A percentile compares a stretch with the other conserved stretches of the same genome.
These are phyloP conservation scores for Staphylotrichum longicolle DNA, from an alignment of 495 filamentous ascomycete species.

Conservation along the genomic window DNA sequence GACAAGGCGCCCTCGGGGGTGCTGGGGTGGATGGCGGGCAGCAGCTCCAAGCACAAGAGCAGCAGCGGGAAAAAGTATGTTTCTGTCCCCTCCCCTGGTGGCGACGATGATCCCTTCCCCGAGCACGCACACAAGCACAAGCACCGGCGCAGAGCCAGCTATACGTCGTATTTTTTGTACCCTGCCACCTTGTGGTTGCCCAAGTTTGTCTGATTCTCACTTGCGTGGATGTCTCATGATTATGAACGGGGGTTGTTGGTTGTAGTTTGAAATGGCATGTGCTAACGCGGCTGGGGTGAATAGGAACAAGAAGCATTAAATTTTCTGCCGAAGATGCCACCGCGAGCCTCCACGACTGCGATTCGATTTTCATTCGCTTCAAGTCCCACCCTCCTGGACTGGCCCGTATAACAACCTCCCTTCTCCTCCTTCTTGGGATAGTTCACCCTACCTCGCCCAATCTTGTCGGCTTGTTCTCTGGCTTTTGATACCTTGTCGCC, in stretches of 20 bases:
- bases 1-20: constrained; percentile 14
- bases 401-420: neutral
- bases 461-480: neutral
- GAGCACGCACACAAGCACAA: constrained; percentile 1
- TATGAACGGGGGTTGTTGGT: neutral
- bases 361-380: neutral
- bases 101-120: no score
- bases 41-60: constrained; percentile 32
- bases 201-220: constrained; percentile 20
- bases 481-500: constrained; percentile 39
- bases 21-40: constrained; percentile 42
- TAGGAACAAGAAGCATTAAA: no score
- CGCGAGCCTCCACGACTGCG: neutral
- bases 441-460: neutral
- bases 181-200: neutral
- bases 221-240: neutral
- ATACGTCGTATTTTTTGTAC: constrained; percentile 8
- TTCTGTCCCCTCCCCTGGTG: neutral
- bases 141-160: constrained; percentile 5
- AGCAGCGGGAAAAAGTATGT: constrained; percentile 39
- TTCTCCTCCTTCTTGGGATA: neutral
- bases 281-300: neutral
- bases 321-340: no score
- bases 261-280: neutral
- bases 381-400: no score